Evolutionary conservation across 768 basidiomycete genomes (phyloP).

Genomic region (Filobasidium wieringae): DNA sequence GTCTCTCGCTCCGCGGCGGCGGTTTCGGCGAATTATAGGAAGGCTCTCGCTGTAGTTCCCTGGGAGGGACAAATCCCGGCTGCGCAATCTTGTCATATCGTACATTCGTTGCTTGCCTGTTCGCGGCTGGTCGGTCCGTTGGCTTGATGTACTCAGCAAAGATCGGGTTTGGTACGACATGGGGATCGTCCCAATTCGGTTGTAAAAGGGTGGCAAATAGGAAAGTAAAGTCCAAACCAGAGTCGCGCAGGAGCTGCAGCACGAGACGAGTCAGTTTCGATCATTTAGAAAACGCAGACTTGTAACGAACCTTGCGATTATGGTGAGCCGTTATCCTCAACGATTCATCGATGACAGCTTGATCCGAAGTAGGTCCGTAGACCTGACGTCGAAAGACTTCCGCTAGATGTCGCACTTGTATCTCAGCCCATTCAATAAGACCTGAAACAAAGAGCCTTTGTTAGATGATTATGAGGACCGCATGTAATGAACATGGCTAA

Average conservation of each 20-base stretch:
- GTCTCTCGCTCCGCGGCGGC: too few relatives aligned
- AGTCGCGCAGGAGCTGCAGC: conserved; percentile 69
- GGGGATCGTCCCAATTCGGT: conserved; percentile 15
- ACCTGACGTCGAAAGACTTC: conserved; percentile 83
- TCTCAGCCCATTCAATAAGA: conserved; percentile 87
- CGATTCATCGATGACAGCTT: conserved; percentile 62
- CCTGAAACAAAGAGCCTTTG: conserved; percentile 43
- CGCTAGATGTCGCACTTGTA: conserved; percentile 68
- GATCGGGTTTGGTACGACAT: conserved; percentile 10
- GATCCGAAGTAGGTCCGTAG: conserved; percentile 66
- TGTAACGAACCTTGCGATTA: conserved; percentile 59
- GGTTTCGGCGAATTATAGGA: too few relatives aligned
- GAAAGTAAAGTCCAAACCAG: conserved; percentile 85
- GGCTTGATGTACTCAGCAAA: conserved; percentile 1
- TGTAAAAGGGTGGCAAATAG: conserved; percentile 51
- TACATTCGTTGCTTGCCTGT: too few relatives aligned
- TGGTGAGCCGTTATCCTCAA: conserved; percentile 64
- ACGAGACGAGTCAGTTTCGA: not conserved
- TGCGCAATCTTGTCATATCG: too few relatives aligned
- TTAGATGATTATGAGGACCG: not conserved
- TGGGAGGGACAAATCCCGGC: too few relatives aligned
- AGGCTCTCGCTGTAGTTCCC: too few relatives aligned
- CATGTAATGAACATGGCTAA: conserved; percentile 41
- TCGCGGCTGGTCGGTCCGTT: too few relatives aligned
- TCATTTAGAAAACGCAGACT: not conserved